Evolutionary conservation across 345 rosid species (phyloP).

Genomic region (Murraya paniculata): DNA sequence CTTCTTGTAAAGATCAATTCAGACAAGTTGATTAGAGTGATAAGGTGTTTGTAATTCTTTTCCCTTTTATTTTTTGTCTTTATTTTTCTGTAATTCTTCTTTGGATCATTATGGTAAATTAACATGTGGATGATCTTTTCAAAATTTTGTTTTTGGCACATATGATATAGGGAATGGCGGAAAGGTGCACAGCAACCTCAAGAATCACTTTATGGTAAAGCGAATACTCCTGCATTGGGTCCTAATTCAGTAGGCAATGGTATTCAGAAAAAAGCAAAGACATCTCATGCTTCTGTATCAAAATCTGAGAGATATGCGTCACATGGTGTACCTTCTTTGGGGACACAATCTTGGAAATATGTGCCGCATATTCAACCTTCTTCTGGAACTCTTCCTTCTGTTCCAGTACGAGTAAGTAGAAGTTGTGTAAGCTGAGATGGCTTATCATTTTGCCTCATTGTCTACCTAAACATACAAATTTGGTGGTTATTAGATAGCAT

Average conservation of each 20-base stretch:
- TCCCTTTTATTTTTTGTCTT: background rate
- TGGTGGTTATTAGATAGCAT: background rate
- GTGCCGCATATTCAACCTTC: constrained; percentile 14
- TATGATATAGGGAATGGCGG: constrained; percentile 25
- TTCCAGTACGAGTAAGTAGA: constrained; percentile 19
- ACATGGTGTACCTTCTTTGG: constrained; percentile 12
- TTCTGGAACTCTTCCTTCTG: constrained; percentile 9
- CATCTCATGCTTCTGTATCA: constrained; percentile 12
- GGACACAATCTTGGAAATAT: constrained; percentile 7
- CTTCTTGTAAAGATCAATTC: constrained; percentile 31
- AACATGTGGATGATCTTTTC: background rate
- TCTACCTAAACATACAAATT: background rate
- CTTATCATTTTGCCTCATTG: background rate
- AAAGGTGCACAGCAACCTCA: constrained; percentile 12
- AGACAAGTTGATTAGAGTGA: constrained; percentile 25
- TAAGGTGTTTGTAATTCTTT: constrained; percentile 25
- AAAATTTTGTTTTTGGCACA: background rate
- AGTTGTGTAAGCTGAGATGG: background rate
- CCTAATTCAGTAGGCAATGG: background rate
- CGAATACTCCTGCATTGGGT: constrained; percentile 3
- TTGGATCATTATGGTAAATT: background rate
- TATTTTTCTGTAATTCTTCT: background rate
- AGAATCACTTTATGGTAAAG: constrained; percentile 7
- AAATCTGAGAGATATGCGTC: constrained; percentile 5
- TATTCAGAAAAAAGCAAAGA: constrained; percentile 13